Evolutionary conservation across 345 rosid species (phyloP).

Genomic region (Kernera saxatilis): DNA sequence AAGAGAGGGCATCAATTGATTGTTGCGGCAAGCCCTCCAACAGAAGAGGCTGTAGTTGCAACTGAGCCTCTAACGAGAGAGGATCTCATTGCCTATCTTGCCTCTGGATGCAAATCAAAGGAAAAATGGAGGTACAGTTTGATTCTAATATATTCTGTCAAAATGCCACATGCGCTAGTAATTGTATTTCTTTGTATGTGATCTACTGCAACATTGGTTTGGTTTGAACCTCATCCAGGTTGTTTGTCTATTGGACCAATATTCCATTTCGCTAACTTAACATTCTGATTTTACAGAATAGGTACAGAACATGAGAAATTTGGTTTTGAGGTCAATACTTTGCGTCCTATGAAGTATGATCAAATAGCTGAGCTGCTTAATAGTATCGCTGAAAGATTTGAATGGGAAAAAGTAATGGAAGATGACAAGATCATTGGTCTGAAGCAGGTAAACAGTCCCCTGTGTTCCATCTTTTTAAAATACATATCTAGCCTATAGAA

Average conservation of each 20-base stretch:
- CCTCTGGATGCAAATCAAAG: constrained; percentile 93
- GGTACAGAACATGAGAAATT: constrained; percentile 99
- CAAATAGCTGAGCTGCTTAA: constrained; percentile 89
- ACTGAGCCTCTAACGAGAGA: constrained; percentile 84
- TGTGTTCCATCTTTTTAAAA: background rate
- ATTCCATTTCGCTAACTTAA: constrained; percentile 14
- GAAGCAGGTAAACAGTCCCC: constrained; percentile 57
- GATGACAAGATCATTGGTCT: constrained; percentile 83
- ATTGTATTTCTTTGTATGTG: background rate
- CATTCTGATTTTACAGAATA: constrained; percentile 53
- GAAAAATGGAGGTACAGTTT: constrained; percentile 79
- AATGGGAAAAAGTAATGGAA: constrained; percentile 97
- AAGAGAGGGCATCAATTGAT: constrained; percentile 44
- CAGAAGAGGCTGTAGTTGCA: constrained; percentile 66
- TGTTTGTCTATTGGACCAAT: background rate
- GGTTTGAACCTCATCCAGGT: background rate
- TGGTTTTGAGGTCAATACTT: constrained; percentile 76
- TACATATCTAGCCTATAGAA: background rate
- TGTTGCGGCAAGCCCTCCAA: constrained; percentile 94
- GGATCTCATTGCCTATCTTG: constrained; percentile 87
- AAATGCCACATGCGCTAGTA: background rate
- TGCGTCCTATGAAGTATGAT: constrained; percentile 86
- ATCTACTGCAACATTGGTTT: background rate
- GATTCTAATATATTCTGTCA: background rate
- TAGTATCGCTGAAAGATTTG: constrained; percentile 97